phyloP scores from a whole-genome alignment of 352 stramenopile species.

The Globisporangium canariense region DNA sequence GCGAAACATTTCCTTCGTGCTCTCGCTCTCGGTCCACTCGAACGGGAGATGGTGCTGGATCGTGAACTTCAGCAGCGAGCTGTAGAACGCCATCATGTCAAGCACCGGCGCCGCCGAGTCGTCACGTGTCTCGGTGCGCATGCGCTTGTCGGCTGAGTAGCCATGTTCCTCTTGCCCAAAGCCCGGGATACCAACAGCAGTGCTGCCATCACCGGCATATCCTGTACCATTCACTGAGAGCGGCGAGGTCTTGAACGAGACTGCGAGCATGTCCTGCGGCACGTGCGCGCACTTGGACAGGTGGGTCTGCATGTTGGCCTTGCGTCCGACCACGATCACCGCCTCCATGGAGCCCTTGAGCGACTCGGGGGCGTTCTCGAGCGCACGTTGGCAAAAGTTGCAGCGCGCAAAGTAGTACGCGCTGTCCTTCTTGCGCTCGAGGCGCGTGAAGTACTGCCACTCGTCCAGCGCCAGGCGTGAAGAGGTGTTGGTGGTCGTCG shows the following conservation, averaged over 20 bases:
- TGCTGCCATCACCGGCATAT: slow-evolving; percentile 3
- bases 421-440: slow-evolving; percentile 72
- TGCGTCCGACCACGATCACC: slow-evolving; percentile 64
- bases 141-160: slow-evolving; percentile 20
- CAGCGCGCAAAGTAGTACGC: slow-evolving; percentile 74
- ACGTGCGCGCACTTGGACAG: slow-evolving; percentile 73
- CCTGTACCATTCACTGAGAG: slow-evolving; percentile 4
- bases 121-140: slow-evolving; percentile 9
- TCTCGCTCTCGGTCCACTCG: slow-evolving; percentile 53
- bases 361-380: slow-evolving; percentile 40
- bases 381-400: slow-evolving; percentile 79
- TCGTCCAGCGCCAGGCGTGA: slow-evolving; percentile 61
- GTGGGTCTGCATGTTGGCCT: slow-evolving; percentile 85
- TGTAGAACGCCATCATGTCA: slow-evolving; percentile 23
- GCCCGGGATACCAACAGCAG: not conserved
- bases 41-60: slow-evolving; percentile 68
- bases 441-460: slow-evolving; percentile 75
- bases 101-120: not conserved
- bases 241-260: slow-evolving; percentile 16
- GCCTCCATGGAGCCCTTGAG: slow-evolving; percentile 51
- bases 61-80: slow-evolving; percentile 49
- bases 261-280: slow-evolving; percentile 39
- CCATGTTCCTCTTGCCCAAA: slow-evolving; percentile 14
- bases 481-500: not conserved
- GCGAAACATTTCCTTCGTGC: slow-evolving; percentile 46